Evolutionary conservation across 2,329 filamentous ascomycete genomes (phyloP), one percentile per base, ranked within the genome.

Genomic region (Xylariales sp.): DNA sequence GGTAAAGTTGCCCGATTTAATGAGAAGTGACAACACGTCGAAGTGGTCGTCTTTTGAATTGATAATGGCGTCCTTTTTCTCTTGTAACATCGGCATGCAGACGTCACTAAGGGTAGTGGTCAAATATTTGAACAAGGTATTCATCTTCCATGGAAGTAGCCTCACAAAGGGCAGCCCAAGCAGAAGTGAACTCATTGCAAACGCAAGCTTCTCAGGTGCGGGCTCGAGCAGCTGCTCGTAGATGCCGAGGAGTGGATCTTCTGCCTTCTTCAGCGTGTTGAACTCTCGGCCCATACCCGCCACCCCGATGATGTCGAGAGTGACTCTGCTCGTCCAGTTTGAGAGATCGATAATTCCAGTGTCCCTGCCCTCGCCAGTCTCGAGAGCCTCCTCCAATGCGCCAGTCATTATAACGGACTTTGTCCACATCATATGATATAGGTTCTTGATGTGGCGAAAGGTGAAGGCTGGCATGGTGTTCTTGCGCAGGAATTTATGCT

Each of bases 401-500:
- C 67, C 67, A 0, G 72, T 71, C 18, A 80, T 68, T 0, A 72
- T 63, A 16, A 75, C 71, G 0, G 76, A 77, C 64, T 91, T 93
- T 0, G 77, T 74, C 90, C 90, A 93, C 78, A 93, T 92, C 62
- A 89, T 83, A 0, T 89, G 89, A 68, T 92, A 92, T 1, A 93
- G 78, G 49, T 91, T 84, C 69, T 91, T 92, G 75, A 93, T 85
- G 69, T 91, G 89, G 3, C 90, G 85, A 72, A 89, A 91, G 50
- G 84, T 83, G 74, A 93, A 93, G 0, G 90, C 89, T 0, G 90
- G 90, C 75, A 86, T 86, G 9, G 91, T 83, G 57, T 89, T 87
- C 76, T 90, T 92, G n/a, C 90, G 84, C 73, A 89, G 82, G 72
- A 88, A 85, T 79, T 90, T 92, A 76, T 93, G 91, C 69, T 90